Percentiles rank a stretch among this genome's conserved stretches.
Evolutionary conservation across 441 rosid species (phyloP).

Genomic region (Sinapis alba): DNA sequence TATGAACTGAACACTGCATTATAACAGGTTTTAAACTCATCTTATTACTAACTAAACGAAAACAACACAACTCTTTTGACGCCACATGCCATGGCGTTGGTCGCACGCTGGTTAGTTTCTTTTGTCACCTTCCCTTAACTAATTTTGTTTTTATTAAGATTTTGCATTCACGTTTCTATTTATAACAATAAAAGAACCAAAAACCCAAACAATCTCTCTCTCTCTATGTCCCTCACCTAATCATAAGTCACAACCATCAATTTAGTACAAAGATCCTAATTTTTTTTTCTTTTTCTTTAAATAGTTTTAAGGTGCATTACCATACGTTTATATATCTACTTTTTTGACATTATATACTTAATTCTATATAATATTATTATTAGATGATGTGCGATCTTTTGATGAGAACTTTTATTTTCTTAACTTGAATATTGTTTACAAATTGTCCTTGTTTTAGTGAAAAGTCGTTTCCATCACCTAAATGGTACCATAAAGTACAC

Average conservation of each 20-base stretch:
- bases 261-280: not conserved
- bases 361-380: constrained; percentile 16
- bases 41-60: constrained; percentile 42
- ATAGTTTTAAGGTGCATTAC: constrained; percentile 17
- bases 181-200: constrained; percentile 1
- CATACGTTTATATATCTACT: not conserved
- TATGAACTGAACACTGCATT: not conserved
- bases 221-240: constrained; percentile 21
- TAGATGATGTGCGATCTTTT: constrained; percentile 29
- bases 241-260: constrained; percentile 26
- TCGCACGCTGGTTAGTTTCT: constrained; percentile 72
- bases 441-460: not conserved
- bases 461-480: not conserved
- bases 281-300: not conserved
- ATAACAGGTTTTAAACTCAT: not conserved
- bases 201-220: constrained; percentile 9
- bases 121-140: constrained; percentile 43
- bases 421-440: not conserved
- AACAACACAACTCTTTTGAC: constrained; percentile 60
- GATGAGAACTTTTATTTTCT: not conserved
- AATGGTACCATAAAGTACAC: not conserved
- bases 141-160: constrained; percentile 10
- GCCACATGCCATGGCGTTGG: constrained; percentile 96
- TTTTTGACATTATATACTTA: not conserved
- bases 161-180: constrained; percentile 3